Evolutionary conservation across 2,329 filamentous ascomycete species (phyloP).

Genomic region (Fusarium sp.): DNA sequence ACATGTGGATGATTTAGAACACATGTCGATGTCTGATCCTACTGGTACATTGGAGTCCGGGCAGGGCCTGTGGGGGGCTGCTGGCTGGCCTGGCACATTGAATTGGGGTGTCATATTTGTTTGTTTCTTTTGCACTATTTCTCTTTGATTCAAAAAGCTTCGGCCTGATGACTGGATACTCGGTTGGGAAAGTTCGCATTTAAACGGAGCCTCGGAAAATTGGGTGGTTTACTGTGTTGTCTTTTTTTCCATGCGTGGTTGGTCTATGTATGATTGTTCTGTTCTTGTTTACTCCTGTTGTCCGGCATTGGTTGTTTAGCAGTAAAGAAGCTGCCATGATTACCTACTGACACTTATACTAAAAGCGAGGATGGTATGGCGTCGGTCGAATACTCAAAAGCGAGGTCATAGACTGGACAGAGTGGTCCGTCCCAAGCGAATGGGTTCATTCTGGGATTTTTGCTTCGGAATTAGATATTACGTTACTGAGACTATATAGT

Average conservation of each 20-base stretch:
- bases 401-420: constrained; percentile 43
- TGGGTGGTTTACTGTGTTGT: constrained; percentile 11
- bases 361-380: constrained; percentile 39
- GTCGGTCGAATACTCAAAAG: constrained; percentile 41
- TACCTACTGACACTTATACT: constrained; percentile 16
- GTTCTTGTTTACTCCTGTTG: constrained; percentile 20
- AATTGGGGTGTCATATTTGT: not conserved
- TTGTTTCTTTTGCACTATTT: not conserved
- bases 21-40: constrained; percentile 3
- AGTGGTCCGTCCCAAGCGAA: constrained; percentile 21
- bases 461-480: constrained; percentile 35
- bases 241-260: constrained; percentile 1
- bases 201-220: constrained; percentile 33
- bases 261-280: constrained; percentile 6
- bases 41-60: not conserved
- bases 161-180: constrained; percentile 23
- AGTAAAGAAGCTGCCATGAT: constrained; percentile 8
- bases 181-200: constrained; percentile 42
- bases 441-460: constrained; percentile 4
- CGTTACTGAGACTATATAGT: not conserved
- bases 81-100: constrained; percentile 17
- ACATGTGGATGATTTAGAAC: constrained; percentile 12
- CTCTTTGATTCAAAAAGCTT: constrained; percentile 21
- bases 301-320: constrained; percentile 13
- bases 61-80: constrained; percentile 5